A percentile compares a stretch with the other conserved stretches of the same genome.
These are phyloP conservation scores for Ophiosphaerella korrae DNA, from an alignment of 2,329 filamentous ascomycete genomes.

Conservation along the genomic window DNA sequence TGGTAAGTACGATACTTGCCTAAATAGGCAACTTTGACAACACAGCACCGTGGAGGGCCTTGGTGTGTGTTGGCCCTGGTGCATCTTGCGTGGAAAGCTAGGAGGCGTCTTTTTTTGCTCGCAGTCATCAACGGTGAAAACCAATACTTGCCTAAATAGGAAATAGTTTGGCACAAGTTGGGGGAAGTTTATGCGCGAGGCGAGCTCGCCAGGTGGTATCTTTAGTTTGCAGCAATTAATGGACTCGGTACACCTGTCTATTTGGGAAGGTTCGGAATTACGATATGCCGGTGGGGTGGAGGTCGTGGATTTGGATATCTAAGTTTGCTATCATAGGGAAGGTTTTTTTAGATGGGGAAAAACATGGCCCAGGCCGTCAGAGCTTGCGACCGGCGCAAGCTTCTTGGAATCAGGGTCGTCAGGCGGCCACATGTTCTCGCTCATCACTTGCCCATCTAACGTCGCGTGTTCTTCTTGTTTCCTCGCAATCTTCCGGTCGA, in stretches of 20 bases:
- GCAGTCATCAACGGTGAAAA: neutral
- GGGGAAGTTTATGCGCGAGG: no score
- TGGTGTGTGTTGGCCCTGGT: no score
- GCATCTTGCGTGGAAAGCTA: no score
- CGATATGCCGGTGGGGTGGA: no score
- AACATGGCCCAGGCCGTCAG: conserved; percentile 30
- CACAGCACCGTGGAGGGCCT: no score
- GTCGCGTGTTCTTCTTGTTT: conserved; percentile 12
- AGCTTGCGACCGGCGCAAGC: conserved; percentile 11
- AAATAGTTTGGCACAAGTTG: neutral
- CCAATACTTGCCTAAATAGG: neutral
- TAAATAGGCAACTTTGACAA: neutral
- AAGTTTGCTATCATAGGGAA: conserved; percentile 43
- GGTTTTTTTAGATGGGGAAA: conserved; percentile 49
- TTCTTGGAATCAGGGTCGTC: conserved; percentile 8
- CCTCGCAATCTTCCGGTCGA: conserved; percentile 35
- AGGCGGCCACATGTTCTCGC: conserved; percentile 7
- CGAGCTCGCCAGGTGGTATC: no score
- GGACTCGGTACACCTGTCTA: neutral
- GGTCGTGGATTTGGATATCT: neutral
- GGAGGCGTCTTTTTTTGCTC: no score
- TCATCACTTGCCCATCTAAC: neutral
- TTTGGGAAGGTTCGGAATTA: neutral
- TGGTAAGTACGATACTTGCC: neutral
- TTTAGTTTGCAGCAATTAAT: neutral